Evolutionary conservation across 768 basidiomycete species (phyloP).

Genomic region (Collybia mongolica): DNA sequence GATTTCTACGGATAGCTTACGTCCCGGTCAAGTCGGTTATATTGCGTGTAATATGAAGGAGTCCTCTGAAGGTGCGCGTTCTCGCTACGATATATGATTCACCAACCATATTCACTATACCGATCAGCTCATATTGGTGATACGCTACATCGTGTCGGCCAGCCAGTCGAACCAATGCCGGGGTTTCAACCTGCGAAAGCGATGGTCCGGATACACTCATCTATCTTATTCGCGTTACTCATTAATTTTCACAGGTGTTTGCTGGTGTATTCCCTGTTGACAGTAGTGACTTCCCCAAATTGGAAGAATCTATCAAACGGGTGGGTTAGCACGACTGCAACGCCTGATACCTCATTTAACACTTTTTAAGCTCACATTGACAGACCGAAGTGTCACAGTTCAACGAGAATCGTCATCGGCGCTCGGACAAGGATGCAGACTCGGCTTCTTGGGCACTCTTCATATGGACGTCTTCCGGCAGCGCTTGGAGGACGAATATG

Average conservation of each 20-base stretch:
- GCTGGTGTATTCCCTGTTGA: slow-evolving; percentile 95
- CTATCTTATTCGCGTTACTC: background rate
- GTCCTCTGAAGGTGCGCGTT: slow-evolving; percentile 77
- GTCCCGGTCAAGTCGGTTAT: slow-evolving; percentile 83
- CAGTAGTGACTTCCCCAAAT: slow-evolving; percentile 84
- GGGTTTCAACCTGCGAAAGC: slow-evolving; percentile 92
- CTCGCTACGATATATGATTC: background rate
- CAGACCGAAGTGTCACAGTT: slow-evolving; percentile 85
- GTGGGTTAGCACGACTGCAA: slow-evolving; percentile 39
- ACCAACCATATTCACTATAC: background rate
- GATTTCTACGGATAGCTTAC: slow-evolving; percentile 62
- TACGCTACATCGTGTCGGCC: slow-evolving; percentile 78
- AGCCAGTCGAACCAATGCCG: slow-evolving; percentile 77
- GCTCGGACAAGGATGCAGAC: slow-evolving; percentile 90
- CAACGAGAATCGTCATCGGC: slow-evolving; percentile 93
- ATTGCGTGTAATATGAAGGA: slow-evolving; percentile 98
- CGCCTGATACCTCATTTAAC: slow-evolving; percentile 8
- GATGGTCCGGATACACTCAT: slow-evolving; percentile 57
- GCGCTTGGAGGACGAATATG: slow-evolving; percentile 94
- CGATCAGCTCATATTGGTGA: slow-evolving; percentile 87
- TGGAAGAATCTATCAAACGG: slow-evolving; percentile 93
- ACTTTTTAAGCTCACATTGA: slow-evolving; percentile 65
- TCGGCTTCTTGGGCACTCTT: slow-evolving; percentile 93
- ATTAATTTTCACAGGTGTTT: slow-evolving; percentile 60
- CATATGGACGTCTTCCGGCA: slow-evolving; percentile 98